These are phyloP conservation scores for Cymbopogon citratus DNA, from an alignment of 176 grass and related monocot species.

Conservation along the genomic window DNA sequence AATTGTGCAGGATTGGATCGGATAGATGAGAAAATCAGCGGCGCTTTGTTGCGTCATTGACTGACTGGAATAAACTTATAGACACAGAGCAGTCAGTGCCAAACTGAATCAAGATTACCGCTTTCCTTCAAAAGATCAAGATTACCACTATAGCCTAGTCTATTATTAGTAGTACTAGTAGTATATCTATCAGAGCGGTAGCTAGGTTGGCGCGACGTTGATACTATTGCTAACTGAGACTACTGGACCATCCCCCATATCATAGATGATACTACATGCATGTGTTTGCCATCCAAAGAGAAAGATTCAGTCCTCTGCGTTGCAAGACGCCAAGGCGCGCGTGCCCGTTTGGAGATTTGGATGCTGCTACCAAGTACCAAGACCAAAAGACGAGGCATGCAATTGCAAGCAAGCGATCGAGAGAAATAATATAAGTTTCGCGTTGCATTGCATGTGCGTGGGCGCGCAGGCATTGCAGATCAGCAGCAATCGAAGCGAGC, in stretches of 20 bases:
- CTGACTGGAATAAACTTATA: neutral
- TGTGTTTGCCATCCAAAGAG: no score
- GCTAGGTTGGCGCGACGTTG: neutral
- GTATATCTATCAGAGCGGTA: neutral
- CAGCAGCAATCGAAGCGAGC: neutral
- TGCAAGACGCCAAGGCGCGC: neutral
- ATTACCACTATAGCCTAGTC: neutral
- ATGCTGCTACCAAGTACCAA: neutral
- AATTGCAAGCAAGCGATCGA: neutral
- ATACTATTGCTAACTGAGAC: neutral
- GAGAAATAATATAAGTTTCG: neutral
- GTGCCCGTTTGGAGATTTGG: neutral
- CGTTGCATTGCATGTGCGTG: neutral
- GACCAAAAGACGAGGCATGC: neutral
- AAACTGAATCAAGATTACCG: neutral
- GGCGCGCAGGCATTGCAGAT: neutral
- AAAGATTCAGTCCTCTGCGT: no score
- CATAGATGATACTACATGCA: neutral
- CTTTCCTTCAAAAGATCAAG: no score
- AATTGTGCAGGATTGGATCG: no score
- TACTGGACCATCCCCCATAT: neutral
- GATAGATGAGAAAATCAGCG: no score
- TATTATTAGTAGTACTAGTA: neutral
- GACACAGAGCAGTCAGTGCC: neutral
- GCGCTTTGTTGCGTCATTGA: neutral